These are phyloP conservation scores for Zasmidium angulare DNA, from an alignment of 2,329 filamentous ascomycete genomes.

Conservation along the genomic window DNA sequence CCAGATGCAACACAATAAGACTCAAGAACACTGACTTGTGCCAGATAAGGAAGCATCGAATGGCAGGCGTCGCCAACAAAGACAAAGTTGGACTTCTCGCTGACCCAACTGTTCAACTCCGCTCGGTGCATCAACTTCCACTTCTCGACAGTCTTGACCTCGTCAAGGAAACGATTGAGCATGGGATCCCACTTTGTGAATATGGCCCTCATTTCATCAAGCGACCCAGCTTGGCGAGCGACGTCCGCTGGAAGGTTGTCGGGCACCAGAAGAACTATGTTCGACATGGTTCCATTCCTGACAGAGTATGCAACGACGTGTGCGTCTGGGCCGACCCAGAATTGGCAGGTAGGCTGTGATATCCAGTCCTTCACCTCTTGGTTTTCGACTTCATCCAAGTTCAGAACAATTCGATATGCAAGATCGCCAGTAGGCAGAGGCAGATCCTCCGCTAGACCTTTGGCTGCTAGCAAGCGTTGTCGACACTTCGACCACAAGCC, in stretches of 20 bases:
- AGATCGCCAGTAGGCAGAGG: constrained; percentile 63
- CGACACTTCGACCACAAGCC: constrained; percentile 63
- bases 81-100: constrained; percentile 51
- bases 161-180: constrained; percentile 45
- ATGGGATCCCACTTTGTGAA: constrained; percentile 67
- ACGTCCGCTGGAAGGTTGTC: constrained; percentile 60
- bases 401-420: constrained; percentile 63
- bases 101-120: constrained; percentile 58
- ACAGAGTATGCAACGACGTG: constrained; percentile 66
- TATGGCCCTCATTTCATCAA: constrained; percentile 61
- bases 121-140: constrained; percentile 66
- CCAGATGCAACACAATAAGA: no score
- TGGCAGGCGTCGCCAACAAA: constrained; percentile 62
- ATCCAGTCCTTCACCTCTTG: constrained; percentile 54
- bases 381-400: constrained; percentile 53
- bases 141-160: constrained; percentile 62
- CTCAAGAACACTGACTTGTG: constrained; percentile 47
- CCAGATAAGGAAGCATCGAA: constrained; percentile 41
- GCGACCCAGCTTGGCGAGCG: constrained; percentile 51
- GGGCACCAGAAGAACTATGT: constrained; percentile 65
- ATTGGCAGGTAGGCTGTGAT: constrained; percentile 52
- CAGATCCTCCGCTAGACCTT: constrained; percentile 39
- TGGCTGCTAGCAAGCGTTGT: constrained; percentile 46
- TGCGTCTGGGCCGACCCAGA: constrained; percentile 63
- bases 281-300: constrained; percentile 59